Conservation (phyloP, 164 flowering plant species). For the Vitis labrusca region DNA sequence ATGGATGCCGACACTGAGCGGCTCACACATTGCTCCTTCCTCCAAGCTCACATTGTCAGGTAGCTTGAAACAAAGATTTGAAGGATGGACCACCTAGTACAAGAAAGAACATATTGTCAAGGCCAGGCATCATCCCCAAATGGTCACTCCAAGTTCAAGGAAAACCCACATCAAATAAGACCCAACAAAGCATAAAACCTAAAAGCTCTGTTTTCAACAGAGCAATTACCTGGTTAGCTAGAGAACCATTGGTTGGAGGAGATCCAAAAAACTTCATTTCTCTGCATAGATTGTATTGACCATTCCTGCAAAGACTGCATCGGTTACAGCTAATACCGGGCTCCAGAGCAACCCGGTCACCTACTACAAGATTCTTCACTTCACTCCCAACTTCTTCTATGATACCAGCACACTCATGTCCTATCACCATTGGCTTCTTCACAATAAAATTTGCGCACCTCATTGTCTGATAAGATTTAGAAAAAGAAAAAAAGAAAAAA, state of each 20-base stretch:
- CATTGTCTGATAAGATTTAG: constrained; percentile 45
- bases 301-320: constrained; percentile 56
- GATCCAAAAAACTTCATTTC: constrained; percentile 83
- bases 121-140: too few species aligned
- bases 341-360: constrained; percentile 92
- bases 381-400: constrained; percentile 82
- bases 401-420: constrained; percentile 96
- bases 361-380: constrained; percentile 60
- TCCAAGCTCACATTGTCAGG: constrained; percentile 85
- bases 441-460: constrained; percentile 68
- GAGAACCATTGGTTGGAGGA: constrained; percentile 77
- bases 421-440: constrained; percentile 95
- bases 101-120: background rate
- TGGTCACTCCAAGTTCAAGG: too few species aligned
- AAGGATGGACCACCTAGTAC: constrained; percentile 75
- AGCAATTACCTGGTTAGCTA: constrained; percentile 63
- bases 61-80: constrained; percentile 69
- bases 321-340: constrained; percentile 75
- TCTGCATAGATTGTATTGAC: constrained; percentile 76
- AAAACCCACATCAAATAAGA: too few species aligned
- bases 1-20: constrained; percentile 82
- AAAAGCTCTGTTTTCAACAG: too few species aligned
- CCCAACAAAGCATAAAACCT: too few species aligned
- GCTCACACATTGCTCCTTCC: constrained; percentile 94
- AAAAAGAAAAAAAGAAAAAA: background rate